Base-by-base conservation (phyloP, 768 basidiomycete species). In the Serendipita sp. region DNA sequence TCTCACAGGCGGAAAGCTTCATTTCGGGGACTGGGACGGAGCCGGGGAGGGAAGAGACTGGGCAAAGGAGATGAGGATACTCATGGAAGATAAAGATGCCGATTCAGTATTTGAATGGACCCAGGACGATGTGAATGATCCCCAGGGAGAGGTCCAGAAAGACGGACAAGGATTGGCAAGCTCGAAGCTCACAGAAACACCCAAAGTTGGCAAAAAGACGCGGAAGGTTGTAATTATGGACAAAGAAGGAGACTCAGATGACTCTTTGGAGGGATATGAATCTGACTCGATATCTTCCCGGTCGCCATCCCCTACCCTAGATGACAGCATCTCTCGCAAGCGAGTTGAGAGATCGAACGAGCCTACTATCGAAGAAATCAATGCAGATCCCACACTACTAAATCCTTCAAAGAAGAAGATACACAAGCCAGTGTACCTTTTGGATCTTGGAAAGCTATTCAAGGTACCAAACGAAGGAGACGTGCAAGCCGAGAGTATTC, bases 1-100 rank as follows among this genome's bases (percentile, higher is more conserved):
- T 3, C 75, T 76, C 31, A 77, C 77, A 13, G 80, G 83, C 3
- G 87, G 87, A 71, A 79, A 78, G 55, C 76, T 97, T 23, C 77
- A 83, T 64, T 97, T 99, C 67, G 85, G 81, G 0, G 83, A 80
- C 44, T 96, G 94, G 94, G 86, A 88, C 5, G 91, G 87, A 0
- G 80, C 83, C 1, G 84, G 82, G 3, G 76, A 80, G 31, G 85
- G 82, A 5, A 83, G 78, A 66, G 74, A 71, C 23, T 90, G 88
- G 83, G 83, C 82, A 16, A 75, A 85, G 63, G 74, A 74, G 13
- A 67, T 96, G 55, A 77, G 91, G 65, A 67, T 72, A 8, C 74
- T 67, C 8, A 11, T 75, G 3, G 65, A 67, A 2, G 44, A 64
- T 10, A 53, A 63, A 6, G 70, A 71, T 67, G 65, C 18, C 2